Percentiles rank a stretch among this genome's conserved stretches.
Conservation (phyloP, 2,329 filamentous ascomycete species). For the Colletotrichum chrysophilum region DNA sequence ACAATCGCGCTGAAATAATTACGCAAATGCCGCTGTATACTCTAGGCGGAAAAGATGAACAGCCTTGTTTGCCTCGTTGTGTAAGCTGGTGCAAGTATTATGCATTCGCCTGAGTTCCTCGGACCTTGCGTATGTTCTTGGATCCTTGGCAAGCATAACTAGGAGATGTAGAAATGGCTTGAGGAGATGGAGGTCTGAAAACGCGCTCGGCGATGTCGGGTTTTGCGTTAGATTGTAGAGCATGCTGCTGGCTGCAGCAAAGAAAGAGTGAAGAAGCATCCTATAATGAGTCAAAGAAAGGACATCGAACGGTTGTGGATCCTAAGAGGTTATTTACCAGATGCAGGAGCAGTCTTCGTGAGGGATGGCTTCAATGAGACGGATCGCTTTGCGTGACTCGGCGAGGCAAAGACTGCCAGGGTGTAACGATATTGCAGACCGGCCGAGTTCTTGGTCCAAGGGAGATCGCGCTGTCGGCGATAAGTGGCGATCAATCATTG, state of each 20-base stretch:
- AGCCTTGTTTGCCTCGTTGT: background rate
- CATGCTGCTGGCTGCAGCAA: background rate
- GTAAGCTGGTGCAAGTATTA: background rate
- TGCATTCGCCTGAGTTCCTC: background rate
- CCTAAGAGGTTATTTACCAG: background rate
- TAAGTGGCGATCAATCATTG: background rate
- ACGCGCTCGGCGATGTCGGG: background rate
- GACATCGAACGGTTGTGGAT: background rate
- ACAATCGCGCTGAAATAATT: background rate
- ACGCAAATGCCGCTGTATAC: background rate
- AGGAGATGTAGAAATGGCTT: background rate
- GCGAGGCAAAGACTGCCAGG: background rate
- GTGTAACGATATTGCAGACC: background rate
- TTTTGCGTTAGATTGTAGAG: background rate
- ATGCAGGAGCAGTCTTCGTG: background rate
- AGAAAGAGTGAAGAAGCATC: background rate
- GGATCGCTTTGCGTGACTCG: background rate
- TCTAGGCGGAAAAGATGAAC: background rate
- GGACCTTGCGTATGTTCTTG: background rate
- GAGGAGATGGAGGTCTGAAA: background rate
- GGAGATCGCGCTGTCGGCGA: background rate
- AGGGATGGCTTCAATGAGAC: background rate
- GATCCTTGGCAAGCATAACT: background rate
- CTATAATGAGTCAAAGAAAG: background rate
- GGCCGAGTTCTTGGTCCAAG: background rate